These are phyloP conservation scores for Gynostemma pentaphyllum DNA, from an alignment of 306 rosid genomes.

Conservation along the genomic window DNA sequence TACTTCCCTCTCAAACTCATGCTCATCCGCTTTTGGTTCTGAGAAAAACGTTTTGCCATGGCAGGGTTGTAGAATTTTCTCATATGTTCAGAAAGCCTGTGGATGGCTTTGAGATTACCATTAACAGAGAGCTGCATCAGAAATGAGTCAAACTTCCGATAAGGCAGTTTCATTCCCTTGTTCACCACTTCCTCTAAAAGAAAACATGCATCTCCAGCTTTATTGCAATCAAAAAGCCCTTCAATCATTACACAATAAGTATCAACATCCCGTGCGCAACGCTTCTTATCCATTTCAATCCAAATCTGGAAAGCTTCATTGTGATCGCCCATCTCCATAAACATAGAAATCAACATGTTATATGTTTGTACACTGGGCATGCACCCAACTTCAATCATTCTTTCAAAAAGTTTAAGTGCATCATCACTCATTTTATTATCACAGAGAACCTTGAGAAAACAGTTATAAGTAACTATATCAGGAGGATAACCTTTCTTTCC, in stretches of 20 bases:
- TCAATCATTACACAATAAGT: constrained; percentile 74
- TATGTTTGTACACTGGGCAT: constrained; percentile 75
- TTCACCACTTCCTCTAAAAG: constrained; percentile 66
- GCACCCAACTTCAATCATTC: constrained; percentile 57
- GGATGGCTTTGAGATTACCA: constrained; percentile 72
- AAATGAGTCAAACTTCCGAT: constrained; percentile 51
- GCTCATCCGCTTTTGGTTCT: constrained; percentile 65
- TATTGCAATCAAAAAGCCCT: constrained; percentile 60
- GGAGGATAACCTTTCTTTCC: constrained; percentile 87
- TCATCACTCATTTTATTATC: constrained; percentile 59
- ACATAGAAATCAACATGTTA: constrained; percentile 82
- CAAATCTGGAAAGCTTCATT: constrained; percentile 76
- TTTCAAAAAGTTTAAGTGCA: constrained; percentile 50
- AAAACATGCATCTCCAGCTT: constrained; percentile 49
- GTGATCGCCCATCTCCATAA: constrained; percentile 52
- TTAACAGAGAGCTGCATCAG: constrained; percentile 53
- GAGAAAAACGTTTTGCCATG: constrained; percentile 71
- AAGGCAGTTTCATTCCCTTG: constrained; percentile 66
- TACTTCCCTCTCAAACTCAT: constrained; percentile 53
- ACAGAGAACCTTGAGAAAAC: constrained; percentile 84
- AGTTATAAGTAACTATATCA: constrained; percentile 79
- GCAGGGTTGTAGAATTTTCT: constrained; percentile 74
- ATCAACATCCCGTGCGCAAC: constrained; percentile 42
- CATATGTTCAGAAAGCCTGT: constrained; percentile 75
- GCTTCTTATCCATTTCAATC: constrained; percentile 59